Conservation (phyloP, 2,329 filamentous ascomycete genomes). For the Gliomastix tumulicola region DNA sequence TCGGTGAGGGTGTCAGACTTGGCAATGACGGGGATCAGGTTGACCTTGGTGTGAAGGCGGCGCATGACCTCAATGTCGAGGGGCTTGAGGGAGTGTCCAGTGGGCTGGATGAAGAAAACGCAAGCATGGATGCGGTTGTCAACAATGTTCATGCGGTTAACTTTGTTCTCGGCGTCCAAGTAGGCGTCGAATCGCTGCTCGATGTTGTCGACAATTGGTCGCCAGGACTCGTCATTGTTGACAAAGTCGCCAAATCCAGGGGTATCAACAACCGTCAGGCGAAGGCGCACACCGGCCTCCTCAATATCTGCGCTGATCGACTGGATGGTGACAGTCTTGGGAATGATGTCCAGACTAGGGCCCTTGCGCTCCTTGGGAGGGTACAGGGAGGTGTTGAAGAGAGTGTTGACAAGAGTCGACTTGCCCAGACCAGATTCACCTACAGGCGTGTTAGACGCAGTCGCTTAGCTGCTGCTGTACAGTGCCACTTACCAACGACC, state of each 20-base stretch:
- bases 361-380: constrained; percentile 98
- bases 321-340: constrained; percentile 94
- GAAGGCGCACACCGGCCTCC: constrained; percentile 94
- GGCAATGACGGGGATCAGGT: constrained; percentile 97
- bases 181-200: constrained; percentile 98
- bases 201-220: constrained; percentile 98
- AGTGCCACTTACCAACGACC: constrained; percentile 96
- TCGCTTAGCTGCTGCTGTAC: too few relatives aligned
- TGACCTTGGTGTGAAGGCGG: constrained; percentile 99
- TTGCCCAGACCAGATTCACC: constrained; percentile 99
- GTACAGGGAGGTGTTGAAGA: constrained; percentile 99
- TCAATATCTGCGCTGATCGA: constrained; percentile 96
- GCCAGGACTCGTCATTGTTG: constrained; percentile 99
- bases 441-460: too few relatives aligned
- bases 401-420: constrained; percentile 96
- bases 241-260: constrained; percentile 98
- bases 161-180: constrained; percentile 98
- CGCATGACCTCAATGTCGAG: constrained; percentile 99
- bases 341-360: constrained; percentile 94
- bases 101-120: constrained; percentile 99
- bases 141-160: constrained; percentile 99
- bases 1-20: constrained; percentile 98
- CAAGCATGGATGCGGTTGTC: constrained; percentile 99
- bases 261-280: constrained; percentile 94
- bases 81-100: constrained; percentile 95